A percentile compares a stretch with the other conserved stretches of the same genome.
Conservation (phyloP, 305 asterid species). For the Petunia hybrid region DNA sequence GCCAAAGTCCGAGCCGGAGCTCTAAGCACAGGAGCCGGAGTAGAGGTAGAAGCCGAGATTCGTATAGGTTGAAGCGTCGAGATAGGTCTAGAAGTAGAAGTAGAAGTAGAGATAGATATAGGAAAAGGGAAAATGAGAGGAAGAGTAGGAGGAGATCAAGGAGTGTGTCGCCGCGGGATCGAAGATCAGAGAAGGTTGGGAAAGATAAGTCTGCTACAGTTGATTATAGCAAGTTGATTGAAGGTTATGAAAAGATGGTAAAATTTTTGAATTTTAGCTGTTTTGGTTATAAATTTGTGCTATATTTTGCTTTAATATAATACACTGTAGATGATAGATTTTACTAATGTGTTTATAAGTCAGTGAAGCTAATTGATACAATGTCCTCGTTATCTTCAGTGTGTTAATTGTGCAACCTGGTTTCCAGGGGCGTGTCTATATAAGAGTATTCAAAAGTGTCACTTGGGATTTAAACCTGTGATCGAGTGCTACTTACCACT, state of each 20-base stretch:
- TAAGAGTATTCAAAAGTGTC: too few species aligned
- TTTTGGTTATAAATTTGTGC: constrained; percentile 22
- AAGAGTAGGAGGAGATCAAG: constrained; percentile 45
- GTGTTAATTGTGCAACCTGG: not conserved
- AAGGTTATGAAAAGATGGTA: constrained; percentile 80
- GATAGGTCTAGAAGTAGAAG: constrained; percentile 51
- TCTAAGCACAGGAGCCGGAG: constrained; percentile 44
- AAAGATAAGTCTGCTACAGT: constrained; percentile 46
- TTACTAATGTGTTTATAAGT: not conserved
- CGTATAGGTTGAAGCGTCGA: constrained; percentile 39
- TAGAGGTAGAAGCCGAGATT: constrained; percentile 59
- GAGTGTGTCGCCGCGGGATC: constrained; percentile 49
- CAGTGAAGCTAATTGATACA: not conserved
- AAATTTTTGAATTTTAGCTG: constrained; percentile 22
- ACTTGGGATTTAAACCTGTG: too few species aligned
- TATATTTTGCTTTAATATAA: constrained; percentile 8
- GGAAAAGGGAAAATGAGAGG: constrained; percentile 35
- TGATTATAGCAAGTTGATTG: constrained; percentile 64
- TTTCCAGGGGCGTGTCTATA: not conserved
- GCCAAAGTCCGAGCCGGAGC: constrained; percentile 49
- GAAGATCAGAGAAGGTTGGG: constrained; percentile 46
- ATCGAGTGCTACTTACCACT: too few species aligned
- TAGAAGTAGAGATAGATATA: constrained; percentile 47
- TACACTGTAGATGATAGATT: not conserved
- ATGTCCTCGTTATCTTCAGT: not conserved